Percentiles rank a stretch among this genome's conserved stretches.
These are phyloP conservation scores for Leccinum olivaceopallidum DNA, from an alignment of 768 basidiomycete genomes.

Conservation along the genomic window DNA sequence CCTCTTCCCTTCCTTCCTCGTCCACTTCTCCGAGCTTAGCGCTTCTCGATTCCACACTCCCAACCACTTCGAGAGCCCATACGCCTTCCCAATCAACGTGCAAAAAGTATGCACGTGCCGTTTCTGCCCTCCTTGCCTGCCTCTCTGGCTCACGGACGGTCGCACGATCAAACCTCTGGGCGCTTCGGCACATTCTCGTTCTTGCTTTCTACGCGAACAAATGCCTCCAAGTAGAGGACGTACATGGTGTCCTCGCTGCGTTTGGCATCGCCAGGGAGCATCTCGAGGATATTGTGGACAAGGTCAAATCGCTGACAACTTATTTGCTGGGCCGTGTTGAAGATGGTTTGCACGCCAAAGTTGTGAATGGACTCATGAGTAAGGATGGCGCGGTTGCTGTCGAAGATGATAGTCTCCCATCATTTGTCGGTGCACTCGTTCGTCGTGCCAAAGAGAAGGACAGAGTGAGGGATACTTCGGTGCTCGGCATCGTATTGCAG, in stretches of 20 bases:
- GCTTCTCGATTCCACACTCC: slow-evolving; percentile 59
- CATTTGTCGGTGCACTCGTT: slow-evolving; percentile 38
- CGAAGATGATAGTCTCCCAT: slow-evolving; percentile 23
- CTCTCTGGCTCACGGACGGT: slow-evolving; percentile 60
- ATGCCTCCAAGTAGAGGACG: slow-evolving; percentile 50
- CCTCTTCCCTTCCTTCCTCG: slow-evolving; percentile 41
- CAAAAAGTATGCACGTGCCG: slow-evolving; percentile 59
- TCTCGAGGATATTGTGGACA: slow-evolving; percentile 40
- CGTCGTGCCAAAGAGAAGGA: slow-evolving; percentile 39
- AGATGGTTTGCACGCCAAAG: slow-evolving; percentile 50
- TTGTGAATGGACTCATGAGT: slow-evolving; percentile 37
- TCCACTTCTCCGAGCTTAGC: slow-evolving; percentile 56
- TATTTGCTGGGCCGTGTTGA: slow-evolving; percentile 57
- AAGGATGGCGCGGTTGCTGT: slow-evolving; percentile 23
- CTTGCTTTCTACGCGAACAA: slow-evolving; percentile 66
- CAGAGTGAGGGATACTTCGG: slow-evolving; percentile 53
- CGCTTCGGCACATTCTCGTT: slow-evolving; percentile 66
- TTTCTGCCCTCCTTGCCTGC: slow-evolving; percentile 54
- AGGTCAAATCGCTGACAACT: slow-evolving; percentile 53
- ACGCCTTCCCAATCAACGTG: slow-evolving; percentile 7
- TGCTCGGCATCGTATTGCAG: slow-evolving; percentile 61
- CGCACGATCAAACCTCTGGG: slow-evolving; percentile 61
- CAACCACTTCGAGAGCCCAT: slow-evolving; percentile 37
- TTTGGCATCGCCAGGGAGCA: slow-evolving; percentile 21
- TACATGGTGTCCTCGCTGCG: slow-evolving; percentile 49